Conservation (phyloP, 1,139 yeast species). For the Pichia sp. region DNA sequence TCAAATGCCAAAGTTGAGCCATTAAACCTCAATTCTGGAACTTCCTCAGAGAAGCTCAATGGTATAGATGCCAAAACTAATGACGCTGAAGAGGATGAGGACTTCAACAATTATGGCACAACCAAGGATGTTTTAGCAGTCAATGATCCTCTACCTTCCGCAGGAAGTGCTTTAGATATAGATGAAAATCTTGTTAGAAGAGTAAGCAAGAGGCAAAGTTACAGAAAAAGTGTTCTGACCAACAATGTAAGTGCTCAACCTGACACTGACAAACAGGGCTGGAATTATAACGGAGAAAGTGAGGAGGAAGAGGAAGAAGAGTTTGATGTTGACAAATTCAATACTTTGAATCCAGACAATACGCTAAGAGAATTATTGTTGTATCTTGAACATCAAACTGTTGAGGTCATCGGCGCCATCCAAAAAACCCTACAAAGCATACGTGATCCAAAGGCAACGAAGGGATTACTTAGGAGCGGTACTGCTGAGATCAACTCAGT, state of each 20-base stretch:
- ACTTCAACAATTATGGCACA: conserved; percentile 11
- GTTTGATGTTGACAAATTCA: conserved; percentile 69
- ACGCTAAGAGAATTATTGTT: conserved; percentile 78
- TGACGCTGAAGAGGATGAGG: conserved; percentile 7
- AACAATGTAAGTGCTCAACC: conserved; percentile 18
- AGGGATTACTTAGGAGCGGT: conserved; percentile 68
- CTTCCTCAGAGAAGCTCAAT: background rate
- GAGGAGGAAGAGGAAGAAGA: conserved; percentile 25
- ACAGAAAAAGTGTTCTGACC: background rate
- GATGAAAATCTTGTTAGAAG: conserved; percentile 18
- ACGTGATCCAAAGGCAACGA: conserved; percentile 70
- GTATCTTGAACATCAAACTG: conserved; percentile 91
- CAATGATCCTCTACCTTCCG: conserved; percentile 7
- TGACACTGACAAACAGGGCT: conserved; percentile 6
- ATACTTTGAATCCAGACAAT: conserved; percentile 81
- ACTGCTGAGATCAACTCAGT: conserved; percentile 72
- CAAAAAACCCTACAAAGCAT: conserved; percentile 75
- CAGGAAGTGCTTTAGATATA: conserved; percentile 23
- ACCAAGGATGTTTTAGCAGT: background rate
- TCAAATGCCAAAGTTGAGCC: background rate
- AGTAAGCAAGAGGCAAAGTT: conserved; percentile 15
- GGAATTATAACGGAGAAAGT: conserved; percentile 7
- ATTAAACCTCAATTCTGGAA: background rate
- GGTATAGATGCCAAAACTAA: background rate
- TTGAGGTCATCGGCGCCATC: conserved; percentile 84